Percentiles rank a stretch among this genome's conserved stretches.
phyloP scores from a whole-genome alignment of 2,329 filamentous ascomycete genomes.

The Arthrobotrys sphaeroides region DNA sequence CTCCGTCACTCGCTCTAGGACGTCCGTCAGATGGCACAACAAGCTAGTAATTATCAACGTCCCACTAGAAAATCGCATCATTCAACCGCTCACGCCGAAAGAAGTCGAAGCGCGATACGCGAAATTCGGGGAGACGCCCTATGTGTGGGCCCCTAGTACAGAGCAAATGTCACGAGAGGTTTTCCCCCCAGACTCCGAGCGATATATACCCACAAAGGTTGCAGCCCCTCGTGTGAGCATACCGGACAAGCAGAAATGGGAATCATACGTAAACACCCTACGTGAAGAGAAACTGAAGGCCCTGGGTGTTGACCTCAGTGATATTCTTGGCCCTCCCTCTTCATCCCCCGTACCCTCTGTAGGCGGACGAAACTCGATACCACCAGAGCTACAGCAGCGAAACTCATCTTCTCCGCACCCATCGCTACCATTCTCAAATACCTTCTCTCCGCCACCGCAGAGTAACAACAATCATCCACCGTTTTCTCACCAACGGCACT shows the following conservation, averaged over 20 bases:
- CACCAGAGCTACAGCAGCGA: conserved; percentile 52
- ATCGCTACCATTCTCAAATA: conserved; percentile 57
- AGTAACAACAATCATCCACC: conserved; percentile 53
- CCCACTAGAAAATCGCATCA: conserved; percentile 54
- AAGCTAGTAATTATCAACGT: conserved; percentile 57
- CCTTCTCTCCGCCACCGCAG: conserved; percentile 57
- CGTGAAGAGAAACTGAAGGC: conserved; percentile 92
- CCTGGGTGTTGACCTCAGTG: conserved; percentile 82
- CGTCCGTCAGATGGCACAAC: conserved; percentile 56
- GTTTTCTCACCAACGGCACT: conserved; percentile 51
- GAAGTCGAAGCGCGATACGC: conserved; percentile 69
- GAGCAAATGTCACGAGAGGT: conserved; percentile 70
- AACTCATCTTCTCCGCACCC: conserved; percentile 71
- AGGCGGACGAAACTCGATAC: conserved; percentile 59
- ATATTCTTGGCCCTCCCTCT: conserved; percentile 72
- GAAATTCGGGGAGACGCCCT: conserved; percentile 72
- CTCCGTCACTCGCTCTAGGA: conserved; percentile 44
- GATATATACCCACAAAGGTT: conserved; percentile 63
- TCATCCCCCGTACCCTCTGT: conserved; percentile 73
- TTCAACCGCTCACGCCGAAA: conserved; percentile 65
- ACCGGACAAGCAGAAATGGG: conserved; percentile 77
- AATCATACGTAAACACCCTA: conserved; percentile 81
- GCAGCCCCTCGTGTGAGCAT: conserved; percentile 67
- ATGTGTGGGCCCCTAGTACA: conserved; percentile 68
- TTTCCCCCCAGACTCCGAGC: conserved; percentile 73